phyloP scores from a whole-genome alignment of 352 stramenopile genomes.

The Globisporangium nagaii region DNA sequence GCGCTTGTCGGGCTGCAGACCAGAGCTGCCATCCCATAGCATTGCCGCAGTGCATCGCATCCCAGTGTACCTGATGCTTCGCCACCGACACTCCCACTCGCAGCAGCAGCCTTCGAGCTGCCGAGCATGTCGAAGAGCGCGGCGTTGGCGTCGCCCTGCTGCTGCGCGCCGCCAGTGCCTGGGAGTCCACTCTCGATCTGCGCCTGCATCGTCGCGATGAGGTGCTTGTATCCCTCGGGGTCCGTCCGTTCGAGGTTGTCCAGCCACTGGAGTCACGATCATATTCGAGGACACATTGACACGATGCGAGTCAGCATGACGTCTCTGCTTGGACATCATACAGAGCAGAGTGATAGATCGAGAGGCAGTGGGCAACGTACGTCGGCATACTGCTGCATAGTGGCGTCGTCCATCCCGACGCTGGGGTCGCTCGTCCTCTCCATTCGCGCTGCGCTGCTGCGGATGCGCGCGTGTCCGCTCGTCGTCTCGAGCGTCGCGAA shows the following conservation, averaged over 20 bases:
- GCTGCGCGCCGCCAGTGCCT: neutral
- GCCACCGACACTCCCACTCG: neutral
- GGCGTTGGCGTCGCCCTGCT: constrained; percentile 19
- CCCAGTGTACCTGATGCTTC: constrained; percentile 4
- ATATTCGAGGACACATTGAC: no score
- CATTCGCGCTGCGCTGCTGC: no score
- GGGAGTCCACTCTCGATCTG: constrained; percentile 31
- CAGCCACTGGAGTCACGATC: no score
- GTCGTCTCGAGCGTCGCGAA: neutral
- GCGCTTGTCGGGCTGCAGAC: no score
- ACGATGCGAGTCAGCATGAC: no score
- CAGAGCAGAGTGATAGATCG: no score
- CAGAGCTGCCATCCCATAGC: no score
- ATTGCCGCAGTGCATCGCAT: no score
- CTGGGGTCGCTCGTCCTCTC: neutral
- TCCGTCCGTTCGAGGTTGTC: constrained; percentile 69
- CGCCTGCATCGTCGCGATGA: constrained; percentile 62
- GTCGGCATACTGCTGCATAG: constrained; percentile 71
- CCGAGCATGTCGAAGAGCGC: constrained; percentile 53
- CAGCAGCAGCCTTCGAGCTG: constrained; percentile 5
- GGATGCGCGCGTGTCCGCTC: no score
- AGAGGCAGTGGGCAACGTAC: constrained; percentile 21
- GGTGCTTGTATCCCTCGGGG: constrained; percentile 51
- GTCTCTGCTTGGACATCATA: no score
- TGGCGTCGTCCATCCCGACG: constrained; percentile 41